A percentile compares a stretch with the other conserved stretches of the same genome.
Conservation (phyloP, 164 flowering plant genomes). For the Dillenia turbinata region DNA sequence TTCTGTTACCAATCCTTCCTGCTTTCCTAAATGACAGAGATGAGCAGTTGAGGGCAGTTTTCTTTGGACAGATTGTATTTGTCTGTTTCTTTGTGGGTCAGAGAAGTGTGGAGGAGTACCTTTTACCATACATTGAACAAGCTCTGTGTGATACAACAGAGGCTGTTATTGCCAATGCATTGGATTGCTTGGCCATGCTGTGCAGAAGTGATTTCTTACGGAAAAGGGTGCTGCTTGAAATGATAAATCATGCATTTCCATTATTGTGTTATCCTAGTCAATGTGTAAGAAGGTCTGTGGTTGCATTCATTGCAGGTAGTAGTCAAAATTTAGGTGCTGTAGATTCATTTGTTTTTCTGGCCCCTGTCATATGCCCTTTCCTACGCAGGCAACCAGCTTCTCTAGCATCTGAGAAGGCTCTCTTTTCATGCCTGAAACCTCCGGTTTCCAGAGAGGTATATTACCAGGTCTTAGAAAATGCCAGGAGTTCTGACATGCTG, state of each 20-base stretch:
- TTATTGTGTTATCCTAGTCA: conserved; percentile 85
- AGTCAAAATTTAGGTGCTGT: conserved; percentile 88
- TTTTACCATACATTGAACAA: conserved; percentile 94
- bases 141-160: conserved; percentile 83
- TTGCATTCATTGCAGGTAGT: conserved; percentile 73
- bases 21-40: conserved; percentile 95
- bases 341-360: conserved; percentile 88
- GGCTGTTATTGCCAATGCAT: conserved; percentile 85
- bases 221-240: conserved; percentile 77
- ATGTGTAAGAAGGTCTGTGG: conserved; percentile 90
- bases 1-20: conserved; percentile 88
- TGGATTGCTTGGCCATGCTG: conserved; percentile 81
- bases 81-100: conserved; percentile 97
- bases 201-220: conserved; percentile 74
- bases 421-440: conserved; percentile 80
- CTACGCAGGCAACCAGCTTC: conserved; percentile 88
- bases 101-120: conserved; percentile 97
- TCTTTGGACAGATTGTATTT: conserved; percentile 76
- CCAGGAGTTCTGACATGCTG: conserved; percentile 88
- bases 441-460: conserved; percentile 72
- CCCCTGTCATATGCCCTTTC: conserved; percentile 79
- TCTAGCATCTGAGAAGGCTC: conserved; percentile 69
- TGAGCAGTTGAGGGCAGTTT: conserved; percentile 86
- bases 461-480: conserved; percentile 67
- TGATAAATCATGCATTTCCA: conserved; percentile 83